Base-by-base conservation (phyloP, 441 rosid species). In the Erodium texanum region DNA sequence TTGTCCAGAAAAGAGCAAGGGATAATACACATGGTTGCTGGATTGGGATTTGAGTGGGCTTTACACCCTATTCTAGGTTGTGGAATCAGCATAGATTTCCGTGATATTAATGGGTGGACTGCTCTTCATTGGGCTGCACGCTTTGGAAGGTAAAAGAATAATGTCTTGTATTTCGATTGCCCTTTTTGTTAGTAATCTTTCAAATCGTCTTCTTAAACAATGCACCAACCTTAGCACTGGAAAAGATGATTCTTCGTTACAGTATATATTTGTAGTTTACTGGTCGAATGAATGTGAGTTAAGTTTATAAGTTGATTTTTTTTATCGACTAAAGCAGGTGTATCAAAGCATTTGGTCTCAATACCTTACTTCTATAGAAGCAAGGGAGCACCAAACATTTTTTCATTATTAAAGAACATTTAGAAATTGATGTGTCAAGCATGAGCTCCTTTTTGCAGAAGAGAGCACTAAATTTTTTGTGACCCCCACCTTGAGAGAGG, bases 51-150 rank as follows among this genome's bases (percentile, higher is more conserved):
- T 54, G 97, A 86, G 73, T 92, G 98, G 98, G 96, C 97, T 24
- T 82, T 94, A 69, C 77, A 71, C 76, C 84, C 92, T 61, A 81
- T 92, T 78, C 88, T 94, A 67, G 68, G 73, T 61, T 79, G 68
- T 76, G 92, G 92, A 71, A 86, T 92, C 73, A 52, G 80, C 70
- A 78, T 87, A 64, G 79, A 94, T 76, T 94, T 94, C 73, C 90
- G 98, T 65, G 98, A 94, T 78, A 81, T 83, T 68, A 89, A 82
- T 12, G 98, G 98, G 29, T 85, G 94, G 94, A 89, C 94, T 48
- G 93, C 97, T 70, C 97, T 92, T 75, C 99, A 92, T 76, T 94
- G 99, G 99, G 97, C 98, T 68, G 94, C 97, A 66, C 82, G 79
- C 24, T 88, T 88, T 72, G 99, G 98, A 79, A 95, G 97, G 98